Evolutionary conservation across 2,329 filamentous ascomycete genomes (phyloP), one percentile per base, ranked within the genome.

Genomic region (Colletotrichum salicis): DNA sequence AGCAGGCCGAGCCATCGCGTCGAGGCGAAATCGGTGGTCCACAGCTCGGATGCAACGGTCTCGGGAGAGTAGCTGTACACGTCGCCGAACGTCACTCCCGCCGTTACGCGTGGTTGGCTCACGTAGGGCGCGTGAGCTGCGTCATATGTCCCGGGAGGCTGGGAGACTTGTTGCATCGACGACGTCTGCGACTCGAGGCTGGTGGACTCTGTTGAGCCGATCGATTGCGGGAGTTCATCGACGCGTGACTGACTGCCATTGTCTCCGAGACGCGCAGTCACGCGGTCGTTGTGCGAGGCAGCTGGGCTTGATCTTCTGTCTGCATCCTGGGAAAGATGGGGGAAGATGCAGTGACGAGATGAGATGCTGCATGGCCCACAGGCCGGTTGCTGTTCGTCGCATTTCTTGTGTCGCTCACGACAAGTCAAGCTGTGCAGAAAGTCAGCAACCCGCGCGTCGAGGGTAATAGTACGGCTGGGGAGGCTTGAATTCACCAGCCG

Each of bases 321-420:
- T 11, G 24, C 67, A 55, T 56, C 64, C 5, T 51, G 41, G 33
- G 55, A 56, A 13, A 33, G 45, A 24, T 54, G 60, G 7, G 71
- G 74, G 37, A 73, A 78, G 48, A 76, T 72, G 54, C 77, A 78
- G 12, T 71, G 56, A 33, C 77, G 76, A 37, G 64, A 73, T 37
- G 76, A 75, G 31, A 76, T 70, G 33, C 64, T 73, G 66, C 76
- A 78, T 19, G 76, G 75, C 15, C 76, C 75, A 59, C 76, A 78
- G 22, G 76, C 62, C 2, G 76, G 75, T 51, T 74, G 83, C 45
- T 78, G 78, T 77, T 87, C 85, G 73, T 86, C 85, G 75, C 86
- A 87, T 78, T 87, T 88, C 76, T 86, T 85, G 71, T 86, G 83
- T 67, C 86, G 79, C 70, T 80, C 80, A 60, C 84, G 82, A 74